phyloP scores from a whole-genome alignment of 1,284 basidiomycete genomes.

The Coriolopsis trogii region DNA sequence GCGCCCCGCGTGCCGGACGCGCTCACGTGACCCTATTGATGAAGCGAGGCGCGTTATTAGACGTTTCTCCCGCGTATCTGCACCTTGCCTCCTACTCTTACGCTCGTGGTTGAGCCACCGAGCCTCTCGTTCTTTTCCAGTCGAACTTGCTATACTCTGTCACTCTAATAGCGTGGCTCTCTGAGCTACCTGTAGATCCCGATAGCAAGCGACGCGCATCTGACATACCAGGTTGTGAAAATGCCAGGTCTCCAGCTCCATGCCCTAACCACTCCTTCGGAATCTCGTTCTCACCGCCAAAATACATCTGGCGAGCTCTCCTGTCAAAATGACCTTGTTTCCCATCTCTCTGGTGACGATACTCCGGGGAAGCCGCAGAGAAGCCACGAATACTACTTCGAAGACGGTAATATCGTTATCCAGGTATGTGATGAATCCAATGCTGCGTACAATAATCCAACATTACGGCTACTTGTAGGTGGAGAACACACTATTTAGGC shows the following conservation, averaged over 20 bases:
- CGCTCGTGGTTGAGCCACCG: constrained; percentile 1
- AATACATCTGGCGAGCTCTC: too few relatives aligned
- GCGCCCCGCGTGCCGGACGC: constrained; percentile 8
- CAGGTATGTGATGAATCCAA: constrained; percentile 5
- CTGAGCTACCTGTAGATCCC: too few relatives aligned
- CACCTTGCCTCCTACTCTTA: neutral
- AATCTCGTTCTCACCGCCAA: too few relatives aligned
- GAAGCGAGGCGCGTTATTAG: neutral
- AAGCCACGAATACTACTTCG: constrained; percentile 20
- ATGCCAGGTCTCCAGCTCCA: too few relatives aligned
- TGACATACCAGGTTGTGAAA: too few relatives aligned
- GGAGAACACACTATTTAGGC: constrained; percentile 16
- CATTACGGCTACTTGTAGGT: constrained; percentile 3
- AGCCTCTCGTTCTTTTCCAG: too few relatives aligned
- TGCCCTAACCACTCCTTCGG: too few relatives aligned
- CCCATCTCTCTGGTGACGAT: neutral
- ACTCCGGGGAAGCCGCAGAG: neutral
- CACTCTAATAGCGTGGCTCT: too few relatives aligned
- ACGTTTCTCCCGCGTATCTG: neutral
- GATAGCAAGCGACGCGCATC: too few relatives aligned
- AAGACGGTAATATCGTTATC: constrained; percentile 22
- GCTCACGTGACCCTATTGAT: constrained; percentile 22
- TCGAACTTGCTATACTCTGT: too few relatives aligned
- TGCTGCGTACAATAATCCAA: neutral
- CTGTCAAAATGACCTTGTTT: neutral